Evolutionary conservation across 2,329 filamentous ascomycete genomes (phyloP).

Genomic region (Tolypocladium tropicale): DNA sequence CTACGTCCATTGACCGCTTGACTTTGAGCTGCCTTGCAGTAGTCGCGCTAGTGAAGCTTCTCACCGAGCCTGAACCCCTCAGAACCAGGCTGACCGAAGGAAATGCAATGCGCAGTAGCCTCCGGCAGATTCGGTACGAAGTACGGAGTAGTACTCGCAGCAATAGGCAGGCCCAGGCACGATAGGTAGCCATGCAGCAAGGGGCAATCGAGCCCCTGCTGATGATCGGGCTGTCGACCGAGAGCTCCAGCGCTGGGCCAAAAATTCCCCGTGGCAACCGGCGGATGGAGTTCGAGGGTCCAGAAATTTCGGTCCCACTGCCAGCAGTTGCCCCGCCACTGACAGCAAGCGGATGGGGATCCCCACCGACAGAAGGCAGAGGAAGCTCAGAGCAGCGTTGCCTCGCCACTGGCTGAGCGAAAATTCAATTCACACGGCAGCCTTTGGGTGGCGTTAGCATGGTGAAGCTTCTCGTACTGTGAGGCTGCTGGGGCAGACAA

Average conservation of each 20-base stretch:
- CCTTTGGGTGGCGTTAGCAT: neutral
- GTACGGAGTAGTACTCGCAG: no score
- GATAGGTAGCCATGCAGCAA: neutral
- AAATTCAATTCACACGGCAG: neutral
- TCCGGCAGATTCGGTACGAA: no score
- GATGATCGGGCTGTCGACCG: neutral
- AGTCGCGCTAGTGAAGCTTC: neutral
- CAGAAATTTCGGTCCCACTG: neutral
- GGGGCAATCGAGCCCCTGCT: neutral
- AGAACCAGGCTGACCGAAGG: no score
- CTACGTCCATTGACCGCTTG: neutral
- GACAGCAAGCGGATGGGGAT: neutral
- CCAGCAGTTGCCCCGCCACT: neutral
- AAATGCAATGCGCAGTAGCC: no score
- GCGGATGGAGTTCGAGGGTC: neutral
- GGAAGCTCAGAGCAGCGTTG: conserved; percentile 2
- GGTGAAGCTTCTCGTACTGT: neutral
- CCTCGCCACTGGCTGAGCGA: conserved; percentile 5
- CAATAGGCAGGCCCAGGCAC: no score
- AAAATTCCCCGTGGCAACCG: neutral
- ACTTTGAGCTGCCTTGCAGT: neutral
- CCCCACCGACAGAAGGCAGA: neutral
- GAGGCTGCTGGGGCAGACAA: no score
- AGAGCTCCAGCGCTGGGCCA: no score
- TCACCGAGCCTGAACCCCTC: neutral